Conservation (phyloP, 176 grass and related monocot genomes). For the Phragmites australis region DNA sequence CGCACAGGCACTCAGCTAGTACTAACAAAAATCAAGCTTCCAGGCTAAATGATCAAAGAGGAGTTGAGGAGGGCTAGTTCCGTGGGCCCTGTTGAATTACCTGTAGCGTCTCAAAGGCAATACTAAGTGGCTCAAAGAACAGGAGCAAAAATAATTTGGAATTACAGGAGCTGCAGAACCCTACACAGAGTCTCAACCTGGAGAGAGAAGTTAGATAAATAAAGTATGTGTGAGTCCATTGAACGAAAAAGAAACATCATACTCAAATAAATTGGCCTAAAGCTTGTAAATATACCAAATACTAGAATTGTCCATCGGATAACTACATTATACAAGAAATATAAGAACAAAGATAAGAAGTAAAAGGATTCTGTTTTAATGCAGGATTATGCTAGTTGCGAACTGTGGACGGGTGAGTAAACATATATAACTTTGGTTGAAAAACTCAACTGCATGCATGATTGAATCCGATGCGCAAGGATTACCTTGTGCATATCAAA, state of each 20-base stretch:
- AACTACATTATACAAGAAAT: constrained; percentile 18
- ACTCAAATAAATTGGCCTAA: constrained; percentile 8
- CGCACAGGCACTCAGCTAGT: neutral
- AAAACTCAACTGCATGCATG: neutral
- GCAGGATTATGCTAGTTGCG: neutral
- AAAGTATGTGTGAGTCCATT: constrained; percentile 16
- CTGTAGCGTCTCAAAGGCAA: constrained; percentile 94
- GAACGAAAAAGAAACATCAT: constrained; percentile 35
- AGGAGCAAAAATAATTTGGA: constrained; percentile 89
- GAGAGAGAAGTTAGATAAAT: constrained; percentile 39
- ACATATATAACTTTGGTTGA: neutral
- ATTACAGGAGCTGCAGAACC: constrained; percentile 68
- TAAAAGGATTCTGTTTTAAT: neutral
- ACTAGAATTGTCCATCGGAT: neutral
- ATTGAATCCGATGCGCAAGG: neutral
- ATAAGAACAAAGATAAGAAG: neutral
- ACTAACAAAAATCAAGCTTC: constrained; percentile 27
- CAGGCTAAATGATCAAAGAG: neutral
- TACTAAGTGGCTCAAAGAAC: constrained; percentile 92
- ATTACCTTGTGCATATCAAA: neutral
- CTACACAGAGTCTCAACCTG: constrained; percentile 87
- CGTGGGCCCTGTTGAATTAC: constrained; percentile 54
- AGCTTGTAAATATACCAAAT: constrained; percentile 11
- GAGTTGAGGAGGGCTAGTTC: constrained; percentile 8
- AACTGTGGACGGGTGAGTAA: neutral